Conservation (phyloP, 768 basidiomycete species). For the Hirschioporus abietinus region DNA sequence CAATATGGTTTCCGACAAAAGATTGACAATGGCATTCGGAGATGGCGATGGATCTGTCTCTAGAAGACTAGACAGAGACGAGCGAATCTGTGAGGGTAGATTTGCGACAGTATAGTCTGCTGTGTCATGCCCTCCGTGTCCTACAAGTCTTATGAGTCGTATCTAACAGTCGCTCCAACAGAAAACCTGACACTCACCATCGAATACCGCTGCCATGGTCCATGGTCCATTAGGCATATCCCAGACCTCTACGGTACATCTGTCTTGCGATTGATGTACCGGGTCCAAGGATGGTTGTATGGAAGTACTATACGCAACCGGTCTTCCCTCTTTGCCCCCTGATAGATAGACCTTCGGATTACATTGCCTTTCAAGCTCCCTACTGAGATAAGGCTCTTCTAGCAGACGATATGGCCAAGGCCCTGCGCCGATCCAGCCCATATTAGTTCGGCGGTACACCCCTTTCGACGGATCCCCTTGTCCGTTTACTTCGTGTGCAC, state of each 20-base stretch:
- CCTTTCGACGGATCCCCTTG: background rate
- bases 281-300: slow-evolving; percentile 44
- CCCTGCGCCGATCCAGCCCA: slow-evolving; percentile 10
- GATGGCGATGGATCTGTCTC: slow-evolving; percentile 16
- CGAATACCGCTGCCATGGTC: slow-evolving; percentile 43
- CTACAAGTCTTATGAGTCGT: slow-evolving; percentile 18
- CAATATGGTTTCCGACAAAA: slow-evolving; percentile 31
- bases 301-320: slow-evolving; percentile 34
- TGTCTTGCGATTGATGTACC: slow-evolving; percentile 39
- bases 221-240: slow-evolving; percentile 32
- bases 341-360: slow-evolving; percentile 19
- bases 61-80: slow-evolving; percentile 20
- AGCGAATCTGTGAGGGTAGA: slow-evolving; percentile 29
- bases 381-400: slow-evolving; percentile 35
- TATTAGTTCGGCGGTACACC: background rate
- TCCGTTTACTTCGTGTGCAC: background rate
- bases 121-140: slow-evolving; percentile 43
- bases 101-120: slow-evolving; percentile 33
- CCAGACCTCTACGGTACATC: slow-evolving; percentile 38
- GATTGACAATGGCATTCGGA: slow-evolving; percentile 24
- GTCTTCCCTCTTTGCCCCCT: slow-evolving; percentile 3
- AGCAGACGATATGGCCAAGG: slow-evolving; percentile 26
- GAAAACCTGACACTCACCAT: slow-evolving; percentile 29
- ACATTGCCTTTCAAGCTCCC: slow-evolving; percentile 37
- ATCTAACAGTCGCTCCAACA: background rate